Evolutionary conservation across 768 basidiomycete species (phyloP), one percentile per base, ranked within the genome.

Genomic region (Mycena galericulata): DNA sequence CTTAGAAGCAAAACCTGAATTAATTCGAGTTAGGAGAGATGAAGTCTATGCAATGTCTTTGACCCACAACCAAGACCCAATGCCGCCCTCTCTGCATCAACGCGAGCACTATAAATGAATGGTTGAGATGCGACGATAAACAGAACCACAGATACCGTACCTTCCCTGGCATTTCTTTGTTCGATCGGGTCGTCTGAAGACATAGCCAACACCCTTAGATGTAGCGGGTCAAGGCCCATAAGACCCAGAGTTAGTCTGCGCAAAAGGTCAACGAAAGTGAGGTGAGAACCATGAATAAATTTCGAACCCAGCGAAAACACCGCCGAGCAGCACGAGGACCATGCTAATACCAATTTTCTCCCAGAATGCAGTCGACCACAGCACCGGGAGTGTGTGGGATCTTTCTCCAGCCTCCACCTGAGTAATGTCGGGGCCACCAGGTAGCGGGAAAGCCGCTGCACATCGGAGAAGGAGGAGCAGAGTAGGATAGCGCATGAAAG

Each of bases 191-290:
- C 86, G 26, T 94, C 93, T 0, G 94, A 96, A 10, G 94, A 93
- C 2, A 89, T 86, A 0, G 94, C 84, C 36, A 98, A 84, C 5
- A 98, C 96, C 20, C 95, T 89, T 9, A 98, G 87, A 73, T 97
- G 94, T 17, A 98, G 87, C 68, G 95, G 93, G 72, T 98, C 96
- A 20, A 97, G 86, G 2, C 96, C 96, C 96, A 97, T 98, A 27
- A 98, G 83, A 1, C 95, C 96, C 34, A 98, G 88, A 0, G 96
- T 98, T 58, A 98, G 81, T 2, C 95, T 96, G 70, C 26, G 32
- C 15, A 14, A 36, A 7, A 14, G 34, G 34, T 36, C 14, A 36
- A 17, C 24, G 18, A 6, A 36, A 3, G 26, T 14, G 14, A 14
- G 12, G 18, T 1, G 3, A n/a, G 14, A 8, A 29, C 32, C 8